phyloP scores from a whole-genome alignment of 768 basidiomycete genomes.

The Amanita pallidorosea region DNA sequence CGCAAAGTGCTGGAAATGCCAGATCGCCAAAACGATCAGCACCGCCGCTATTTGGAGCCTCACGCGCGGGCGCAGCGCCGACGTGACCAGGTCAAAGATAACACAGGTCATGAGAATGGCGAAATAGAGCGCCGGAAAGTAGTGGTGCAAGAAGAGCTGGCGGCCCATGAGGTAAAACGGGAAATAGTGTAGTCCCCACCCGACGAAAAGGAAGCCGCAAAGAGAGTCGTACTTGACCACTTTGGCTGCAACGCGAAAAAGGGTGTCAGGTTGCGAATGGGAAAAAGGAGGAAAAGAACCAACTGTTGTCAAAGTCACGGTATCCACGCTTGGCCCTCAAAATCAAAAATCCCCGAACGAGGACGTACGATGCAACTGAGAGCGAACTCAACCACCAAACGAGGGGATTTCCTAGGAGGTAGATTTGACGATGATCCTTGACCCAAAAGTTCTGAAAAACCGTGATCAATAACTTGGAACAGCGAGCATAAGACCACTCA shows the following conservation, averaged over 20 bases:
- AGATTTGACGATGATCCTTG: slow-evolving; percentile 91
- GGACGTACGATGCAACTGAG: slow-evolving; percentile 56
- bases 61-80: slow-evolving; percentile 61
- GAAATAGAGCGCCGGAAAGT: slow-evolving; percentile 94
- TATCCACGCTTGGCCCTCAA: slow-evolving; percentile 87
- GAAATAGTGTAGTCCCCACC: slow-evolving; percentile 89
- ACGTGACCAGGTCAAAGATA: slow-evolving; percentile 81
- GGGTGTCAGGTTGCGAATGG: background rate
- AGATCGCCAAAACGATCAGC: slow-evolving; percentile 60
- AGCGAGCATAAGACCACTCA: slow-evolving; percentile 29
- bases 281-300: slow-evolving; percentile 16
- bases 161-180: slow-evolving; percentile 98
- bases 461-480: background rate
- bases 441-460: slow-evolving; percentile 89
- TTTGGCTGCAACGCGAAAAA: slow-evolving; percentile 40
- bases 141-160: slow-evolving; percentile 97
- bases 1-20: slow-evolving; percentile 71
- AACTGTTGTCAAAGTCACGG: slow-evolving; percentile 87
- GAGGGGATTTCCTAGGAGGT: slow-evolving; percentile 89
- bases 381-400: slow-evolving; percentile 85
- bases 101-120: slow-evolving; percentile 69
- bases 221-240: slow-evolving; percentile 87
- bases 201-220: slow-evolving; percentile 85
- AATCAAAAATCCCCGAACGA: slow-evolving; percentile 67
- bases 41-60: slow-evolving; percentile 76